Base-by-base conservation (phyloP, 2,329 filamentous ascomycete genomes). In the Trichoderma brevicompactum region DNA sequence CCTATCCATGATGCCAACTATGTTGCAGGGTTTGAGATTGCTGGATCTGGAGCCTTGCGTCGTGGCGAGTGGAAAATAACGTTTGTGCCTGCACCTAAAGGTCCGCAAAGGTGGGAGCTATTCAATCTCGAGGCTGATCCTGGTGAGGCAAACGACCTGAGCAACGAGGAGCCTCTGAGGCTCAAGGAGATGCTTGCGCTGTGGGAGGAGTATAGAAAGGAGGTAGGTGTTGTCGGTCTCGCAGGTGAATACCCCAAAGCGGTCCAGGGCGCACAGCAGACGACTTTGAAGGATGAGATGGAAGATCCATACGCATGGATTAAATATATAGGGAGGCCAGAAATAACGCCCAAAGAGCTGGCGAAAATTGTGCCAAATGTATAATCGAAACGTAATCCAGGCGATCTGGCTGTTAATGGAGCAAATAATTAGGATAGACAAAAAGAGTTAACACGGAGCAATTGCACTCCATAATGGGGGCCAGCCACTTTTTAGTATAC, bases 121-220 rank as follows among this genome's bases (percentile, higher is more conserved):
- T 79, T 73, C 65, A 72, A 77, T 66, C 54, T 77, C 8, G 58
- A 67, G 12, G 63, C 67, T 17, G 76, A 77, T 52, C 73, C 72
- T 5, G 76, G 75, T 5, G 74, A 79, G 71, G 73, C 70, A 2
- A 65, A 69, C 9, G 75, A 78, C 64, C 43, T 75, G 55, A 65
- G 69, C 5, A 69, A 70, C 13, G 44, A 67, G 41, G 65, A 74
- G 49, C 69, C 71, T 3, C 68, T 71, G 23, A 70, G 68, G 44
- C 66, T 77, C 36, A 68, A 70, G 13, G 72, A 73, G 48, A 66
- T 77, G 65, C 60, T 76, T 17, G 65, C 56, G 17, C 62, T 68
- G 6, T 74, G 72, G 72, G 70, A 78, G 28, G 77, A 79, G 6
- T 83, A 81, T 70, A 58, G 65, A 38, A 61, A 59, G 34, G 69